These are phyloP conservation scores for Trametes hirsuta DNA, from an alignment of 1,284 basidiomycete genomes.

Conservation along the genomic window DNA sequence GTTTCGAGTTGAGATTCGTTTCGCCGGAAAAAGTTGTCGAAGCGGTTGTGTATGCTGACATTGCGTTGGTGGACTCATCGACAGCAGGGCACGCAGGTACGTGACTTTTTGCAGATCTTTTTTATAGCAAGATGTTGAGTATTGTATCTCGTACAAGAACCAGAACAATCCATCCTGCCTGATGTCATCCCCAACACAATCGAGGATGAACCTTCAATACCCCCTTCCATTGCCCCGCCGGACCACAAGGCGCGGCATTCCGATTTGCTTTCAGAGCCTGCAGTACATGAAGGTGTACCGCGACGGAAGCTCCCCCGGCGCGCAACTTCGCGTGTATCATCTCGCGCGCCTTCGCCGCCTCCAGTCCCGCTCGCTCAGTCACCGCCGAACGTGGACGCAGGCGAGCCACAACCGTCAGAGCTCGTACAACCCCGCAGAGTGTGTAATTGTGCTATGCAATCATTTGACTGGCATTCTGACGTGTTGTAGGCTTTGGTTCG, in stretches of 20 bases:
- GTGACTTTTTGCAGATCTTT: background rate
- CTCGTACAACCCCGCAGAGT: constrained; percentile 21
- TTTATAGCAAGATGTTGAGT: background rate
- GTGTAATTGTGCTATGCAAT: background rate
- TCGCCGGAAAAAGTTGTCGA: constrained; percentile 34
- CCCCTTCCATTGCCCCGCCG: constrained; percentile 12
- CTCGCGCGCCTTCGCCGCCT: constrained; percentile 26
- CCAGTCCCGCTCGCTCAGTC: background rate
- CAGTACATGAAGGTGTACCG: background rate
- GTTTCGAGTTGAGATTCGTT: constrained; percentile 35
- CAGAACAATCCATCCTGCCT: constrained; percentile 27
- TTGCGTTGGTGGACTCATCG: constrained; percentile 32
- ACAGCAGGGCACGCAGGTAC: constrained; percentile 15
- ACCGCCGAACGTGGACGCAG: background rate
- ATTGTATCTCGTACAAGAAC: background rate
- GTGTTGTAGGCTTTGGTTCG: constrained; percentile 28
- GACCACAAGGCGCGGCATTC: background rate
- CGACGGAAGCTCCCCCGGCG: constrained; percentile 20
- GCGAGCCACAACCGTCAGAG: background rate
- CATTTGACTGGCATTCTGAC: background rate
- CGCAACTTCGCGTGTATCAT: constrained; percentile 21
- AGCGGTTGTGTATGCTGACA: constrained; percentile 36
- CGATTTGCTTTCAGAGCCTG: constrained; percentile 1
- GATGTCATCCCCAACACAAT: constrained; percentile 38
- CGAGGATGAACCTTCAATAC: constrained; percentile 35